These are phyloP conservation scores for Aureobasidium pullulans DNA, from an alignment of 2,329 filamentous ascomycete genomes.

Conservation along the genomic window DNA sequence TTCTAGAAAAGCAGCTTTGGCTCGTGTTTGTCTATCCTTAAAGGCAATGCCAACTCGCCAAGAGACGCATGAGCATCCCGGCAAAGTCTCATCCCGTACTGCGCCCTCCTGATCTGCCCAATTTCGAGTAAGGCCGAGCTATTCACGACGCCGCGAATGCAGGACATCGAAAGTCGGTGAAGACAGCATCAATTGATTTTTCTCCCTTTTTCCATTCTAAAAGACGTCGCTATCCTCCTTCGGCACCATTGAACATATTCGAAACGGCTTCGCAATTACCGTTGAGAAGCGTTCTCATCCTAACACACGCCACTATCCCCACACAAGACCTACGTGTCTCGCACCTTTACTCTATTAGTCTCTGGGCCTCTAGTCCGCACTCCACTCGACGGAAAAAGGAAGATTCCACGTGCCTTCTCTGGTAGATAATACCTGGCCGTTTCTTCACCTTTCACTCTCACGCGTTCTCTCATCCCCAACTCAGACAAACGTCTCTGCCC, in stretches of 20 bases:
- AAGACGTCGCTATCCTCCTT: neutral
- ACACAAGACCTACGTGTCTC: slow-evolving; percentile 5
- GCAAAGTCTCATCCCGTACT: neutral
- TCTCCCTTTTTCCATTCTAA: neutral
- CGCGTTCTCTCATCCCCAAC: neutral
- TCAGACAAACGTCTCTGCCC: neutral
- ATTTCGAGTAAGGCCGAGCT: slow-evolving; percentile 3
- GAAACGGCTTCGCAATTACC: slow-evolving; percentile 1
- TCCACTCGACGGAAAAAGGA: slow-evolving; percentile 1
- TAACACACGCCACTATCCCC: slow-evolving; percentile 10
- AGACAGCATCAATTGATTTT: neutral
- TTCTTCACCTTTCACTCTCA: neutral
- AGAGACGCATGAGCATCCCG: slow-evolving; percentile 1
- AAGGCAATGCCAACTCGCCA: slow-evolving; percentile 3
- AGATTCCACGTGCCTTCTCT: slow-evolving; percentile 8
- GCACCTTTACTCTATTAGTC: slow-evolving; percentile 6
- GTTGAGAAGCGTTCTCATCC: slow-evolving; percentile 7
- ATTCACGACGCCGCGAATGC: neutral
- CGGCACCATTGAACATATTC: slow-evolving; percentile 1
- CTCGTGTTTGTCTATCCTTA: neutral
- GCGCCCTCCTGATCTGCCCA: neutral
- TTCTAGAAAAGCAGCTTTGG: neutral
- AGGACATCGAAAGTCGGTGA: slow-evolving; percentile 8
- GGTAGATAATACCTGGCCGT: slow-evolving; percentile 7
- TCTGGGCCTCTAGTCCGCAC: neutral